These are phyloP conservation scores for Plenodomus lindquistii DNA, from an alignment of 2,329 filamentous ascomycete genomes.

Conservation along the genomic window DNA sequence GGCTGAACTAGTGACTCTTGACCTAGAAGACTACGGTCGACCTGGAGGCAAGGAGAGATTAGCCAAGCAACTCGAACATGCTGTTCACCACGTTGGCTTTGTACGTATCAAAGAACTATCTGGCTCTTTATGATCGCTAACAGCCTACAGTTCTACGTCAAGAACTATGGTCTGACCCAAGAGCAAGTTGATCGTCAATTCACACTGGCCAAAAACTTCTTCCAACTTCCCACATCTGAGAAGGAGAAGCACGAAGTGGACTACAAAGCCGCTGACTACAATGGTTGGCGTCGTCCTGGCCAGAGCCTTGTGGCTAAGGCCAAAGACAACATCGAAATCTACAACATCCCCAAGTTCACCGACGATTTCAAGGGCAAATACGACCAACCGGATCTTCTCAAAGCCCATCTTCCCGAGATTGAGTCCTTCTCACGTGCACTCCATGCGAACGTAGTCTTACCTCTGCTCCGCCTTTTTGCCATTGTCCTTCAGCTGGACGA, in stretches of 20 bases:
- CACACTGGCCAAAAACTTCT: constrained; percentile 63
- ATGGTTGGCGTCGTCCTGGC: constrained; percentile 47
- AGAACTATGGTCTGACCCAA: constrained; percentile 63
- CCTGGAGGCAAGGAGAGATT: constrained; percentile 60
- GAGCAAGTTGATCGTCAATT: constrained; percentile 65
- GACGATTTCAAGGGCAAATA: constrained; percentile 57
- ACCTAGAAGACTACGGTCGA: constrained; percentile 58
- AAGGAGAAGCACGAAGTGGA: constrained; percentile 58
- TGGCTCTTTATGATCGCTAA: not conserved
- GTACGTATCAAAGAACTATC: constrained; percentile 12
- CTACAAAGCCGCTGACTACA: constrained; percentile 58
- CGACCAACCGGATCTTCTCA: constrained; percentile 49
- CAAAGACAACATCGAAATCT: constrained; percentile 63
- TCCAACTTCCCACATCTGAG: constrained; percentile 60
- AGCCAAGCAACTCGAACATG: constrained; percentile 59
- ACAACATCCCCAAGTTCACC: constrained; percentile 65
- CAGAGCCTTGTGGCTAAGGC: constrained; percentile 39
- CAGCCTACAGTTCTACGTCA: constrained; percentile 61
- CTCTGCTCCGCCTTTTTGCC: constrained; percentile 63
- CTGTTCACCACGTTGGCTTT: constrained; percentile 54
- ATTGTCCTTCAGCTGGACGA: constrained; percentile 63
- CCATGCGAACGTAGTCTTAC: constrained; percentile 61
- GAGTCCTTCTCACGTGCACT: constrained; percentile 55
- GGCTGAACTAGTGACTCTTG: constrained; percentile 62
- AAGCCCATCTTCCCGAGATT: constrained; percentile 52